Evolutionary conservation across 1,284 basidiomycete genomes (phyloP).

Genomic region (Fomitopsis betulina): DNA sequence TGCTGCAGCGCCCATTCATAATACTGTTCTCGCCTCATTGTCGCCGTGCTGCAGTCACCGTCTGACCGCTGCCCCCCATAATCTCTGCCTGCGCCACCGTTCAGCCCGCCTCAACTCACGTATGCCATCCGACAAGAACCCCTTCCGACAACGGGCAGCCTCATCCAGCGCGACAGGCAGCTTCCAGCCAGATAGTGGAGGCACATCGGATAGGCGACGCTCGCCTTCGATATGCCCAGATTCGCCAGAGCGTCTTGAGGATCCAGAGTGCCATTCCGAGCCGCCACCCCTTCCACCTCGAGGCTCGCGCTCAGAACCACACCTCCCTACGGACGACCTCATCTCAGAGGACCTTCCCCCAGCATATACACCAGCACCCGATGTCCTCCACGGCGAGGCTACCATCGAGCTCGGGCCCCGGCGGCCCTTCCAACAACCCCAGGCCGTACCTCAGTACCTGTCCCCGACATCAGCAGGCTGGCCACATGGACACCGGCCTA

Average conservation of each 20-base stretch:
- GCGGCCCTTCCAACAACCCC: constrained; percentile 54
- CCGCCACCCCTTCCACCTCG: constrained; percentile 6
- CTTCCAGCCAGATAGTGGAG: neutral
- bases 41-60: neutral
- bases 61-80: neutral
- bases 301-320: neutral
- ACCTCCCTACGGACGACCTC: constrained; percentile 16
- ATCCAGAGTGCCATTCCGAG: constrained; percentile 5
- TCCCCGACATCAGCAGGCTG: constrained; percentile 9
- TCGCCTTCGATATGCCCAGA: neutral
- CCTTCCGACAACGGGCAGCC: constrained; percentile 25
- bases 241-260: neutral
- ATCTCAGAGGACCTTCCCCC: constrained; percentile 53
- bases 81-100: neutral
- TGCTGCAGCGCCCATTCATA: neutral
- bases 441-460: constrained; percentile 19
- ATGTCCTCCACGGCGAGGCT: constrained; percentile 49
- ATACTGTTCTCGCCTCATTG: neutral
- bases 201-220: neutral
- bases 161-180: constrained; percentile 23
- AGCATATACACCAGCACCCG: constrained; percentile 57
- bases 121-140: constrained; percentile 23
- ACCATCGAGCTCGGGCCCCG: constrained; percentile 58
- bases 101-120: neutral
- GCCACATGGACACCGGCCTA: constrained; percentile 9